phyloP scores from a whole-genome alignment of 306 rosid species.

The Mimosa bimucronata region DNA sequence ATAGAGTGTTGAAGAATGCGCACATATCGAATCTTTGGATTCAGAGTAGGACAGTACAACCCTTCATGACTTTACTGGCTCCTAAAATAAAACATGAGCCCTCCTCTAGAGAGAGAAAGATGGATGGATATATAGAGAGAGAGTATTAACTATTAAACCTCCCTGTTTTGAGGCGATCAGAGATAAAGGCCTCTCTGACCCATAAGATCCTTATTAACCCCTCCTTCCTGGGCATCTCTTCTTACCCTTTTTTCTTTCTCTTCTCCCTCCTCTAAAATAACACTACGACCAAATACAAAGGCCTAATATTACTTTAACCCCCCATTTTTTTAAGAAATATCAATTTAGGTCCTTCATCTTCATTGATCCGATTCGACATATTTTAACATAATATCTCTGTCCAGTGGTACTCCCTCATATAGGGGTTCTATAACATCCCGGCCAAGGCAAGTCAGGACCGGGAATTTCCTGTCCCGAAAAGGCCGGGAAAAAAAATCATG shows the following conservation, averaged over 20 bases:
- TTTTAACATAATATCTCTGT: neutral
- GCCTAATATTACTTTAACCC: neutral
- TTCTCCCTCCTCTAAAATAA: neutral
- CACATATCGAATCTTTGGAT: constrained; percentile 24
- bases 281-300: neutral
- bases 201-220: constrained; percentile 38
- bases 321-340: neutral
- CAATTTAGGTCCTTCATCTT: neutral
- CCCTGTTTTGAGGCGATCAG: constrained; percentile 34
- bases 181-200: constrained; percentile 34
- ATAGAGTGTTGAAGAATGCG: constrained; percentile 11
- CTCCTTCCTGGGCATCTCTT: constrained; percentile 25
- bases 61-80: neutral
- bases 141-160: neutral
- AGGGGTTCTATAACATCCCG: no score
- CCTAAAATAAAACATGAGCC: neutral
- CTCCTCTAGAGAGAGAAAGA: neutral
- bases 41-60: neutral
- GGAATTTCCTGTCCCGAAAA: no score
- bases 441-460: no score
- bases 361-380: no score
- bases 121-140: no score
- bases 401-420: no score
- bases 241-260: neutral
- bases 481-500: no score